Conservation (phyloP, 257 asterid genomes). For the Primulina eburnea region DNA sequence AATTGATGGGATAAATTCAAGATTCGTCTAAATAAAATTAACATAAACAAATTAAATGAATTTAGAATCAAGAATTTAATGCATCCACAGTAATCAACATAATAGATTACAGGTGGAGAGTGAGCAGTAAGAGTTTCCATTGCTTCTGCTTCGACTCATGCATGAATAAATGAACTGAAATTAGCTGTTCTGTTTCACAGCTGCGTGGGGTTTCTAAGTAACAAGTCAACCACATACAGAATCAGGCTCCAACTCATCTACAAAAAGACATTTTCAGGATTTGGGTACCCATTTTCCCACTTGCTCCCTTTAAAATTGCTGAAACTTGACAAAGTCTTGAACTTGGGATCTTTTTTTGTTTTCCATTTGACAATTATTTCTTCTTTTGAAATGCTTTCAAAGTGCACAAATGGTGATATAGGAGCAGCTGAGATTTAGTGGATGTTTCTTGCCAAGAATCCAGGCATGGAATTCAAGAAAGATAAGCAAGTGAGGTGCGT, state of each 20-base stretch:
- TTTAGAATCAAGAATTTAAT: not conserved
- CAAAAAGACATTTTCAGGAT: slow-evolving; percentile 16
- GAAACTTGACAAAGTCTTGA: slow-evolving; percentile 23
- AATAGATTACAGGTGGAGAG: not conserved
- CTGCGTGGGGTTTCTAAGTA: slow-evolving; percentile 9
- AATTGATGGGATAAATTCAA: no score
- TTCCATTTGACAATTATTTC: slow-evolving; percentile 8
- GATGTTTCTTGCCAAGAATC: not conserved
- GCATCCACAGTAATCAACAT: not conserved
- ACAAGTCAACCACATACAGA: slow-evolving; percentile 31
- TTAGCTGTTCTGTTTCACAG: slow-evolving; percentile 24
- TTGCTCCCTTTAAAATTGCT: slow-evolving; percentile 4
- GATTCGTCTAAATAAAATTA: no score
- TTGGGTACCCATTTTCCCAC: slow-evolving; percentile 23
- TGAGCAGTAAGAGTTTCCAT: not conserved
- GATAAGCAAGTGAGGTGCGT: slow-evolving; percentile 59
- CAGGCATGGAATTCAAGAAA: slow-evolving; percentile 53
- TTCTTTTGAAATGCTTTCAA: not conserved
- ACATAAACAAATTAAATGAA: no score
- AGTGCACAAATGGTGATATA: slow-evolving; percentile 10
- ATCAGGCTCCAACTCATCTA: slow-evolving; percentile 24
- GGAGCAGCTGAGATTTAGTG: slow-evolving; percentile 6
- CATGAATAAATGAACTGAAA: slow-evolving; percentile 20
- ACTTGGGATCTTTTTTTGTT: slow-evolving; percentile 1
- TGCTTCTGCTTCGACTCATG: slow-evolving; percentile 21